Base-by-base conservation (phyloP, 208 protist species). In the Crithidia thermophila region DNA sequence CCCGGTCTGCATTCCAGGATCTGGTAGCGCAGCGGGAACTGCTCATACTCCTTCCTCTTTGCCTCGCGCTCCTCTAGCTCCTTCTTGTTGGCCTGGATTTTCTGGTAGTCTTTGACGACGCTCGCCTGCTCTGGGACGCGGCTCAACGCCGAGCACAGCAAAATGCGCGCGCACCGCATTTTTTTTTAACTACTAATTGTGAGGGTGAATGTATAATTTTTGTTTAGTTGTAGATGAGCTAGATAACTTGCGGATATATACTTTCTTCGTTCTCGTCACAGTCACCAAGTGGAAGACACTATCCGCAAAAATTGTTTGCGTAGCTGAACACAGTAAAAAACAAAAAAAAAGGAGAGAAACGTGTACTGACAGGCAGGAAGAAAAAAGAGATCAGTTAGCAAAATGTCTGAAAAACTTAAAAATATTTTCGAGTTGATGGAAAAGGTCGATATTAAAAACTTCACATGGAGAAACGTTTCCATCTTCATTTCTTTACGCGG, bases 11-110 rank as follows among this genome's bases (percentile, higher is more conserved):
- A 91, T 50, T 92, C 83, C 23, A 94, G 56, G 10, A 94, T 63
- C 47, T 90, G 89, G 67, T 94, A 94, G 25, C 89, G 85, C 34
- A 94, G 62, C 0, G 89, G 89, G 58, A 81, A 90, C 30, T 79
- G 60, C 37, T 58, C 77, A 63, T 83, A 83, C 56, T 90, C 81
- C 56, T 81, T 75, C n/a, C 62, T 52, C 55, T 84, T 94, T 10
- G 67, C 58, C 47, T 87, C 82, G 13, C 60, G 69, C 40, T 79
- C 75, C 1, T 49, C 72, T 14, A 81, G 11, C 39, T 90, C 75
- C 49, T 79, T 81, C 42, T 76, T 59, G 20, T 89, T 31, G 5
- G 72, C 75, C 36, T 89, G 74, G 28, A 91, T 80, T 58, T 75
- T 79, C 45, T 76, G 77, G 60, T 94, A 94, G 62, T 94, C 82